Base-by-base conservation (phyloP, 2,329 filamentous ascomycete species). In the Fusarium proliferatum region DNA sequence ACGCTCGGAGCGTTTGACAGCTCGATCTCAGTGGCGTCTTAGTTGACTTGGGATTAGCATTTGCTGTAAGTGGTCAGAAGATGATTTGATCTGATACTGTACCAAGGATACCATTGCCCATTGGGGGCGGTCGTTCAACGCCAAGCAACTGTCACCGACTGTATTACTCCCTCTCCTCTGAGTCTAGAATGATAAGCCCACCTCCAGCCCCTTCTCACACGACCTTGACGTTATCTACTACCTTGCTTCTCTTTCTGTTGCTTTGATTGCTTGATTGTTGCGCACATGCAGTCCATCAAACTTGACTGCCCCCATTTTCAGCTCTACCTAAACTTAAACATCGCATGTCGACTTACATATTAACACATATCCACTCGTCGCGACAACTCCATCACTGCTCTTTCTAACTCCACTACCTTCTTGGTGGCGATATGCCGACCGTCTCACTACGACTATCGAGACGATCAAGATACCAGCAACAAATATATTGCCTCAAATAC, bases 171-270 rank as follows among this genome's bases (percentile, higher is more conserved):
- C 33, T 30, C 36, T 33, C 38, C 19, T 23, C 36, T 30, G 39
- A 42, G 51, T 33, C 64, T 55, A 70, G 53, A 58, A 73, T 74
- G 76, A 78, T 78, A 76, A 78, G 76, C 76, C 69, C 71, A 73
- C 73, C 59, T 72, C 64, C 71, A 66, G 71, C 71, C 75, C 71
- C 73, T 73, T 73, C 68, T 66, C 67, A 62, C 67, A 53, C 52
- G 56, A 69, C 46, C 60, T 69, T 39, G 59, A 67, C 42, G 42
- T 68, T 68, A 45, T 66, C 64, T 64, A 52, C 45, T 49, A 34
- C 42, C 39, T 49, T 61, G 34, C 62, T 55, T n/a, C 36, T 63
- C 48, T 60, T 48, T 43, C 43, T 68, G 58, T 62, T 62, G 56
- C 60, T 21, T 62, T 58, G 41, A 34, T 62, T 53, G 45, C 59